phyloP scores from a whole-genome alignment of 1,139 yeast species.

The Candida mesenterica region DNA sequence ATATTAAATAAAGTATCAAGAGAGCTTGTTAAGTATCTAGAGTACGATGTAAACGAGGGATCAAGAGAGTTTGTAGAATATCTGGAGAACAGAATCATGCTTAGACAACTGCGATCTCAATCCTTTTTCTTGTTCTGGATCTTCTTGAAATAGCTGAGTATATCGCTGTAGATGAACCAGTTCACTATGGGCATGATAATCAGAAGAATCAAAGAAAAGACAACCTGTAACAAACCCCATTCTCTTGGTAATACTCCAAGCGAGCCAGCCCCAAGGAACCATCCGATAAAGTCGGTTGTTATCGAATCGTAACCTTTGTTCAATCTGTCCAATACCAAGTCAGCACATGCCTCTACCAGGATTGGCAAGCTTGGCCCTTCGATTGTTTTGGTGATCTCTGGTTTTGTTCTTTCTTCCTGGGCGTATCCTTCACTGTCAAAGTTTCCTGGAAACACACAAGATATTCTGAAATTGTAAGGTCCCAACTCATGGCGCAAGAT shows the following conservation, averaged over 20 bases:
- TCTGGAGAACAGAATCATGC: too few relatives aligned
- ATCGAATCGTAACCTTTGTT: conserved; percentile 69
- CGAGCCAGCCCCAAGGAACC: conserved; percentile 68
- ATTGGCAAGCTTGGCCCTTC: conserved; percentile 85
- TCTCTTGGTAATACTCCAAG: conserved; percentile 72
- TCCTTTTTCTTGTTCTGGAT: not conserved
- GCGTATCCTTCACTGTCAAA: conserved; percentile 84
- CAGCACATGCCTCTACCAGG: conserved; percentile 64
- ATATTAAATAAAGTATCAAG: too few relatives aligned
- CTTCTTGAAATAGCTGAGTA: conserved; percentile 42
- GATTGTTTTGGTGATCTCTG: conserved; percentile 72
- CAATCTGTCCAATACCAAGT: conserved; percentile 54
- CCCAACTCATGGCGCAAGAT: conserved; percentile 78
- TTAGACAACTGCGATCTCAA: too few relatives aligned
- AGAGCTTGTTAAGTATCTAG: not conserved
- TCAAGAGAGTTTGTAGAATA: not conserved
- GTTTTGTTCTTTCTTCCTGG: conserved; percentile 82
- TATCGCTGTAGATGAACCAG: conserved; percentile 53
- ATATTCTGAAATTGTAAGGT: conserved; percentile 61
- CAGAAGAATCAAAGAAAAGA: conserved; percentile 49
- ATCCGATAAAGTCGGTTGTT: conserved; percentile 83
- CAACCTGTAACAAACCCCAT: conserved; percentile 54
- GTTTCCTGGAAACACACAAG: conserved; percentile 80
- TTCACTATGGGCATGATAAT: conserved; percentile 65
- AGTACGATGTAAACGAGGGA: not conserved